These are phyloP conservation scores for Magnusiomyces sp. DNA, from an alignment of 1,139 yeast genomes.

Conservation along the genomic window DNA sequence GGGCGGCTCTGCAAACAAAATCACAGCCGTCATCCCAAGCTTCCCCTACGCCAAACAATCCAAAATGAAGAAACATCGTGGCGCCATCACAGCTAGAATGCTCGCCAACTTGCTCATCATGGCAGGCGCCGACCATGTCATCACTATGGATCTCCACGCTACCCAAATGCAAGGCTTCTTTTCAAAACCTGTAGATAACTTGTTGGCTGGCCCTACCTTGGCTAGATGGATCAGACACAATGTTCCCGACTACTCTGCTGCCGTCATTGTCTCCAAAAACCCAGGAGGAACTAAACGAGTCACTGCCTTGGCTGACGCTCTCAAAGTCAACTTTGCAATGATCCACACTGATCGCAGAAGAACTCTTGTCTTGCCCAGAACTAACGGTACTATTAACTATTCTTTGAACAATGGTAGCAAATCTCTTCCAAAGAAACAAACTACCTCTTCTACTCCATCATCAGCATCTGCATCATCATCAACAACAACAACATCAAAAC, in stretches of 20 bases:
- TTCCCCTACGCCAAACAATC: constrained; percentile 96
- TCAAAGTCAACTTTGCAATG: constrained; percentile 96
- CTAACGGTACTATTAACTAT: too few relatives aligned
- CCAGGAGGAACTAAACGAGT: constrained; percentile 99
- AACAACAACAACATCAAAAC: neutral
- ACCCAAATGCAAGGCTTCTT: constrained; percentile 99
- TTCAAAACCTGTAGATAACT: constrained; percentile 91
- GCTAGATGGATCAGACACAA: constrained; percentile 95
- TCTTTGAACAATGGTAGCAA: too few relatives aligned
- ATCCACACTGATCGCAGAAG: constrained; percentile 97
- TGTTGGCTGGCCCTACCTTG: constrained; percentile 92
- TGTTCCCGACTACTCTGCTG: constrained; percentile 77
- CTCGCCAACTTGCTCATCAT: constrained; percentile 86
- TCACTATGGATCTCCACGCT: constrained; percentile 96
- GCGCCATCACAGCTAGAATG: constrained; percentile 99
- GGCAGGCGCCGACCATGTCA: constrained; percentile 99
- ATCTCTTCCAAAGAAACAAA: too few relatives aligned
- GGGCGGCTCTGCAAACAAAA: constrained; percentile 94
- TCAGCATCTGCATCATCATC: neutral
- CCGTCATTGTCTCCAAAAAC: constrained; percentile 86
- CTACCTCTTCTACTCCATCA: neutral
- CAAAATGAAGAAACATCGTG: constrained; percentile 97
- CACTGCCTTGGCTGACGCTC: constrained; percentile 90
- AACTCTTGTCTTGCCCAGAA: too few relatives aligned
- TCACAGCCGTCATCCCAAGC: constrained; percentile 95